A percentile compares a stretch with the other conserved stretches of the same genome.
Evolutionary conservation across 352 stramenopile species (phyloP).

Genomic region (Globisporangium echinulatum): DNA sequence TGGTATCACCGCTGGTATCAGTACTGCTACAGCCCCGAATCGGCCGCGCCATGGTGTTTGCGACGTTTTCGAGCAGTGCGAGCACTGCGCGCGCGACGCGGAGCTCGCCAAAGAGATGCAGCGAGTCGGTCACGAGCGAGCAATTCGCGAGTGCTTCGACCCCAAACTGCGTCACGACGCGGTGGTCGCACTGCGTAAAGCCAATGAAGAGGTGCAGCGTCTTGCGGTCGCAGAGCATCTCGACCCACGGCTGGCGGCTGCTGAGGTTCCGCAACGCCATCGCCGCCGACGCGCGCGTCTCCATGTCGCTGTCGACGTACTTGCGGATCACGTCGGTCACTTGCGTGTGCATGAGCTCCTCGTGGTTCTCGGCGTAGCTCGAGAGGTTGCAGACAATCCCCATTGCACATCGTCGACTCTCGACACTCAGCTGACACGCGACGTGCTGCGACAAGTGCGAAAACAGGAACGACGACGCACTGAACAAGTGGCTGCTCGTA

Average conservation of each 20-base stretch:
- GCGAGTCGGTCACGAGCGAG: slow-evolving; percentile 63
- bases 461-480: slow-evolving; percentile 11
- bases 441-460: slow-evolving; percentile 4
- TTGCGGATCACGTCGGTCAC: slow-evolving; percentile 62
- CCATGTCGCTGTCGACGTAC: slow-evolving; percentile 62
- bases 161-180: slow-evolving; percentile 51
- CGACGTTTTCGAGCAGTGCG: slow-evolving; percentile 30
- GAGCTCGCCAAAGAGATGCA: slow-evolving; percentile 71
- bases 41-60: no score
- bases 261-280: slow-evolving; percentile 77
- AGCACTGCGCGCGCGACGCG: slow-evolving; percentile 44
- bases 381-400: slow-evolving; percentile 75
- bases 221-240: slow-evolving; percentile 74
- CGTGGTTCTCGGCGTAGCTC: slow-evolving; percentile 70
- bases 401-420: slow-evolving; percentile 51
- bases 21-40: no score
- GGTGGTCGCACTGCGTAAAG: slow-evolving; percentile 49
- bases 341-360: slow-evolving; percentile 72
- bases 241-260: slow-evolving; percentile 62
- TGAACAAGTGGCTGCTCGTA: slow-evolving; percentile 3
- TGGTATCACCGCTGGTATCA: background rate
- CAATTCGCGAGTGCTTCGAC: slow-evolving; percentile 70
- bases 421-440: slow-evolving; percentile 18
- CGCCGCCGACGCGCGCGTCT: slow-evolving; percentile 56
- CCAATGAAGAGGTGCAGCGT: slow-evolving; percentile 51